Conservation (phyloP, 140 eudicot species). For the Anethum foeniculum region DNA sequence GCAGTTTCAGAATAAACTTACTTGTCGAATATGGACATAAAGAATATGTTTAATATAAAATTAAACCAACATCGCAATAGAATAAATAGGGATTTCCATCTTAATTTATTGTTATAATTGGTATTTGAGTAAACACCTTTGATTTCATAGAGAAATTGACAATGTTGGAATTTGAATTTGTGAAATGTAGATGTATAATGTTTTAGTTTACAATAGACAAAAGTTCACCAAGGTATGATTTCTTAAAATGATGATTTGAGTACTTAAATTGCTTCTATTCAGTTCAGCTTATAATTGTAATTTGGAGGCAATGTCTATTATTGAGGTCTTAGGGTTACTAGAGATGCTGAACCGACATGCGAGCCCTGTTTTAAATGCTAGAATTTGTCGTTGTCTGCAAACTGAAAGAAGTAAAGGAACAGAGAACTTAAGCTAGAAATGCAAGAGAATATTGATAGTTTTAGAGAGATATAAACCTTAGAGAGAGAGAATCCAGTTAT, state of each 20-base stretch:
- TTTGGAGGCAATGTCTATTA: neutral
- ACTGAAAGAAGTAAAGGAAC: no score
- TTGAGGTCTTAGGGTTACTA: slow-evolving; percentile 21
- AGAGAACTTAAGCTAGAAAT: no score
- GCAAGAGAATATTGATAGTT: no score
- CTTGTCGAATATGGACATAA: neutral
- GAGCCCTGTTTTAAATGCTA: no score
- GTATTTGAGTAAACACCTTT: neutral
- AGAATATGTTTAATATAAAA: no score
- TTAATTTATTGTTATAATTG: no score
- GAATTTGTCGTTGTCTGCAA: no score
- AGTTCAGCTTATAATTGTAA: neutral
- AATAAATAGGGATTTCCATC: no score
- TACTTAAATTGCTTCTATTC: neutral
- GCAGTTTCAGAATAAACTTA: neutral
- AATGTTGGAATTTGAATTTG: neutral
- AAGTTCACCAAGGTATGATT: neutral
- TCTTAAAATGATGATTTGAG: no score
- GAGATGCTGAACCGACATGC: neutral
- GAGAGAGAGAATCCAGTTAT: no score
- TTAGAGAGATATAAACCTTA: no score
- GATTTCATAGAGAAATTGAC: neutral
- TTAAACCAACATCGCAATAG: no score
- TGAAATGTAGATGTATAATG: neutral
- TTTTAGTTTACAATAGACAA: neutral